Evolutionary conservation across 2,329 filamentous ascomycete species (phyloP).

Genomic region (Orbilia oligospora): DNA sequence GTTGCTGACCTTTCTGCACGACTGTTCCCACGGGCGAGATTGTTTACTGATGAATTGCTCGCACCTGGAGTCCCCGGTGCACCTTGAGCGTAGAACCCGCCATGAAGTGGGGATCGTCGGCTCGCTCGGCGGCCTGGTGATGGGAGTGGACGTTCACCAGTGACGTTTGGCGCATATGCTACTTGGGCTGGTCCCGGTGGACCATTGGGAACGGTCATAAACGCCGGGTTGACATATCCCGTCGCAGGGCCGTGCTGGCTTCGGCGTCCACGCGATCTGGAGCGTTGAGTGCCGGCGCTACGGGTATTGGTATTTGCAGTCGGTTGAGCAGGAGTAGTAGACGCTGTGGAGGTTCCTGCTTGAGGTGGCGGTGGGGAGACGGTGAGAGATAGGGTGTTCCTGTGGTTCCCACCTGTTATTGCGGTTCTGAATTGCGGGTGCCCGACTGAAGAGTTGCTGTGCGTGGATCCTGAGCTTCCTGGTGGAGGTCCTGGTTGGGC

Average conservation of each 20-base stretch:
- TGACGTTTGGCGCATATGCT: conserved; percentile 14
- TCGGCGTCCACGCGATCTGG: conserved; percentile 30
- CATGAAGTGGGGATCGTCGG: conserved; percentile 51
- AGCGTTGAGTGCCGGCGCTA: conserved; percentile 21
- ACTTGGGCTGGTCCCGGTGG: conserved; percentile 14
- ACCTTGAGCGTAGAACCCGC: conserved; percentile 46
- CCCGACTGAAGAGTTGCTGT: conserved; percentile 36
- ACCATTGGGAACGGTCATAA: conserved; percentile 39
- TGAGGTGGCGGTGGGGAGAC: conserved; percentile 37
- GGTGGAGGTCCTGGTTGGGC: conserved; percentile 54
- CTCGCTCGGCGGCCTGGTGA: conserved; percentile 50
- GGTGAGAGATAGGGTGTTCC: conserved; percentile 46
- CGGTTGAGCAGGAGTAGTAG: not conserved
- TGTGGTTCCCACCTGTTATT: conserved; percentile 23
- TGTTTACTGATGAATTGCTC: conserved; percentile 59
- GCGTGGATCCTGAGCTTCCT: conserved; percentile 52
- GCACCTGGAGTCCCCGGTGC: conserved; percentile 26
- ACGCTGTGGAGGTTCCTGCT: conserved; percentile 22
- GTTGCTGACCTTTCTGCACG: conserved; percentile 63
- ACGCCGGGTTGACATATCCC: conserved; percentile 49
- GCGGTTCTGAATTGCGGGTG: conserved; percentile 58
- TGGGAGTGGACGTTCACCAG: conserved; percentile 38
- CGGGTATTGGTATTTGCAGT: conserved; percentile 11
- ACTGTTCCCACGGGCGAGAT: conserved; percentile 53
- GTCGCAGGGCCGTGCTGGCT: conserved; percentile 25